Evolutionary conservation across 495 filamentous ascomycete genomes (phyloP), one percentile per base, ranked within the genome.

Genomic region (Aspergillus coremiiformis): DNA sequence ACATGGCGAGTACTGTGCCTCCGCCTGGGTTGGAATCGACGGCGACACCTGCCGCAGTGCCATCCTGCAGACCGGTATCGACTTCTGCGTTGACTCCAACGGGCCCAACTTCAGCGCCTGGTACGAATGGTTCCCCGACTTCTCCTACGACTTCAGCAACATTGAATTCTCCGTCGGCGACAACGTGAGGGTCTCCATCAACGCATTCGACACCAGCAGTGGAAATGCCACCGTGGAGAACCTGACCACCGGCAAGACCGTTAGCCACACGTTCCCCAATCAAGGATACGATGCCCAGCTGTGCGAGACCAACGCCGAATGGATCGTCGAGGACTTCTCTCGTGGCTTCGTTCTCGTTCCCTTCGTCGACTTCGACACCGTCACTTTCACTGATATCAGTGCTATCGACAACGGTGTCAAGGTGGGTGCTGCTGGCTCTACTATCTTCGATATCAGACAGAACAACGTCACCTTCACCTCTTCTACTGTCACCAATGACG

Each of bases 281-380:
- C 47, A 47, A 49, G 37, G 27, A 11, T 47, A 56, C 8, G 58
- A 53, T 14, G 21, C 29, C 32, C 9, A 17, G 8, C 55, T 68
- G 0, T 53, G 59, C 35, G 65, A 61, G 47, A 44, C 51, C 24
- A 81, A 82, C 51, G 79, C 76, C 10, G 80, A 83, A 56, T 83
- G 78, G 80, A 81, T 83, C 45, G 76, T 83, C 20, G 80, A 83
- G 67, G 78, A 83, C 56, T 82, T 77, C 50, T 63, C 72, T 26
- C 58, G 58, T 8, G 68, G 67, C 24, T 65, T 64, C 45, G 39
- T 48, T 8, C 63, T 74, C 7, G 80, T 82, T 6, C 60, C 66
- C 14, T 78, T 83, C 57, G 77, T 72, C 15, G 60, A 80, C 66
- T 81, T 80, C 59, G 73, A 73, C 20, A 70, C 67, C 5, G 74